Base-by-base conservation (phyloP, 129 eudicot genomes). In the Deinandra increscens region DNA sequence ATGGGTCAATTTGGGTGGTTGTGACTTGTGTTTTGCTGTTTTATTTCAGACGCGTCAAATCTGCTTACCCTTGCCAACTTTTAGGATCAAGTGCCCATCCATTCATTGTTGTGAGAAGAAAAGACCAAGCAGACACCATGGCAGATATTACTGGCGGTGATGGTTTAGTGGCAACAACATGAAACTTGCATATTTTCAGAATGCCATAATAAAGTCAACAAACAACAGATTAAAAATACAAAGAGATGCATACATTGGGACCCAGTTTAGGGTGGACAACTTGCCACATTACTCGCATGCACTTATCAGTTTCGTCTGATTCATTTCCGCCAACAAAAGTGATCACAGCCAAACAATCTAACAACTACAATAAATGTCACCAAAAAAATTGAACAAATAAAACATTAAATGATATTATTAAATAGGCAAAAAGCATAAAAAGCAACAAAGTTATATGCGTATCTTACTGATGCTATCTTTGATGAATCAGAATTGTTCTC, bases 251-350 rank as follows among this genome's bases (percentile, higher is more conserved):
- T 86, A 93, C 96, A 78, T 93, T 92, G 39, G 91, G 76, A 56
- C 98, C 95, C 75, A 86, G 73, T 80, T 93, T 93, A 42, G 95
- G 96, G 74, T 86, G 91, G 73, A 86, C 83, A 54, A 93, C 88
- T 81, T 93, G 95, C 98, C 96, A 93, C 95, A 89, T 84, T 51
- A 84, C 71, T 75, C 86, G 96, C 98, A 93, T 89, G 60, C 92
- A 78, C 68, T 84, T 81, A 70, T 93, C 87, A 14, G 95, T 93
- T 81, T 89, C 88, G 50, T 81, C 88, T 3, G 85, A 86, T 55
- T 86, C 88, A 37, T 83, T 84, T 69, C 95, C 98, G 26, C 96
- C 96, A 85, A 83, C 82, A 73, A 93, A 93, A 51, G 96, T 84
- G 62, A 93, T 84, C 54, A 93, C 67, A 42, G 96, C 96, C 86